phyloP scores from a whole-genome alignment of 2,329 filamentous ascomycete species.

The Ophiostoma quercus region DNA sequence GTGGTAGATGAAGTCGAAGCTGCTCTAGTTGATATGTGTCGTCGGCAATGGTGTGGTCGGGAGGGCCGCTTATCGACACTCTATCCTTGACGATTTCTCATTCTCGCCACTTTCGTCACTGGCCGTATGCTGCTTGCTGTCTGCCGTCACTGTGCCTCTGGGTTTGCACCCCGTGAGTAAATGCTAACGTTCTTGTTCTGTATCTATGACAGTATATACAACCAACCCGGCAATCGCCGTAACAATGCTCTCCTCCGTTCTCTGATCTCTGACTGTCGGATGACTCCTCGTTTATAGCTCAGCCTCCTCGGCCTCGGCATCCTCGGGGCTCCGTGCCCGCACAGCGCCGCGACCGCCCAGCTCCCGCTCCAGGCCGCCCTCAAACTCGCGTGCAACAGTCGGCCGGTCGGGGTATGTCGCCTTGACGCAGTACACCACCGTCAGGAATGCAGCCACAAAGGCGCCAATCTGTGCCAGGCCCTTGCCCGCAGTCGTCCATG shows the following conservation, averaged over 20 bases:
- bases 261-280: not conserved
- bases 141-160: not conserved
- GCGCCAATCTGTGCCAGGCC: conserved; percentile 62
- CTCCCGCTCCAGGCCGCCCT: conserved; percentile 67
- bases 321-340: conserved; percentile 33
- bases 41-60: not conserved
- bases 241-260: not conserved
- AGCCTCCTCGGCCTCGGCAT: conserved; percentile 20
- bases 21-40: not conserved
- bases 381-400: conserved; percentile 64
- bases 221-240: conserved; percentile 11
- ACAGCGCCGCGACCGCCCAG: conserved; percentile 64
- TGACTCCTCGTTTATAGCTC: conserved; percentile 2
- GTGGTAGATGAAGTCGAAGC: not conserved
- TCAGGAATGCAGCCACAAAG: conserved; percentile 60
- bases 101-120: not conserved
- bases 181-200: conserved; percentile 18
- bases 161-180: not conserved
- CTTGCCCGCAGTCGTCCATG: conserved; percentile 67
- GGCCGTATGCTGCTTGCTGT: not conserved
- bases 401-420: conserved; percentile 66
- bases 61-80: not conserved
- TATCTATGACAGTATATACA: conserved; percentile 25
- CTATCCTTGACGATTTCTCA: not conserved
- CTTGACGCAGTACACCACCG: conserved; percentile 62